Conservation (phyloP, 1,139 yeast species). For the Saccharomyces hybrid region DNA sequence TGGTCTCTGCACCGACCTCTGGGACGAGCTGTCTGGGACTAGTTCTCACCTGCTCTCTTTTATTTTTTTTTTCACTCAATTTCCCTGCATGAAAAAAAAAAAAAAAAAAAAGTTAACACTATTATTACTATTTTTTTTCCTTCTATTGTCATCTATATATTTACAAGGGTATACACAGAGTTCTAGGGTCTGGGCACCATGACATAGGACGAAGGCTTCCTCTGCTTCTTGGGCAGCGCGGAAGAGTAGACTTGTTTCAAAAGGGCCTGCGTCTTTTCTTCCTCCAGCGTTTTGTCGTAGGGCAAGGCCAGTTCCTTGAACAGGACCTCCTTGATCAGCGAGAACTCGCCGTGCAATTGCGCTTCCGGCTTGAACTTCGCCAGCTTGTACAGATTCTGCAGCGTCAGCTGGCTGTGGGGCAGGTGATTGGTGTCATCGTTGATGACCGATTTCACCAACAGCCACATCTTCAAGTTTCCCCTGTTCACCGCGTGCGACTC, state of each 20-base stretch:
- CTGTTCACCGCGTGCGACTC: conserved; percentile 14
- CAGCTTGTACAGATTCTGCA: conserved; percentile 24
- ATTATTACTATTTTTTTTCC: not conserved
- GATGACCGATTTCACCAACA: conserved; percentile 22
- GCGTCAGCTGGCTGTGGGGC: conserved; percentile 15
- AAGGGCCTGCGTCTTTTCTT: not conserved
- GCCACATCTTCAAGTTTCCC: conserved; percentile 32
- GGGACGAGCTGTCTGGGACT: not conserved
- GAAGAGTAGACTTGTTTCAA: not conserved
- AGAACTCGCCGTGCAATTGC: not conserved
- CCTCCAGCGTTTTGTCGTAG: not conserved
- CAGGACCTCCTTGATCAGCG: not conserved
- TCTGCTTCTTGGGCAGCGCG: not conserved
- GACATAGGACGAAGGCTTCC: not conserved
- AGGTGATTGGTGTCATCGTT: conserved; percentile 16
- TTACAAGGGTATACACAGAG: not conserved
- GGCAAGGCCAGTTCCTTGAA: not conserved
- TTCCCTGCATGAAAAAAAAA: not conserved
- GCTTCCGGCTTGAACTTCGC: conserved; percentile 12
- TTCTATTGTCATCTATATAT: not conserved
- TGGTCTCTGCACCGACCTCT: not conserved
- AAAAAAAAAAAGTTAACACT: not conserved
- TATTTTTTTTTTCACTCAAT: not conserved
- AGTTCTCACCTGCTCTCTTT: not conserved
- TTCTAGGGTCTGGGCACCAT: not conserved